Evolutionary conservation across 768 basidiomycete species (phyloP), one percentile per base, ranked within the genome.

Genomic region (Collybia mongolica): DNA sequence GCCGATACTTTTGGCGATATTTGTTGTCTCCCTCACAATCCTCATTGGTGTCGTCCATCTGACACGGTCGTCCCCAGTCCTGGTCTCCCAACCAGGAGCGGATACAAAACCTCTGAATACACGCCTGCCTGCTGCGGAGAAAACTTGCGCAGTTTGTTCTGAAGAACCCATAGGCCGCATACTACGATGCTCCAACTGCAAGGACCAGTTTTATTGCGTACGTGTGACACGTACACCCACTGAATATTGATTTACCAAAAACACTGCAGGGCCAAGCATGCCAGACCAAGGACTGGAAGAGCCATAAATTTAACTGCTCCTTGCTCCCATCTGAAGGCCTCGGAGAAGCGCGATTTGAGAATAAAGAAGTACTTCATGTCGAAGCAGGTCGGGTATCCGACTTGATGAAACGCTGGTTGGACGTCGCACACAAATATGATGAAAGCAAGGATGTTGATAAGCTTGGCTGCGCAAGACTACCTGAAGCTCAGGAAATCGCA

Each of bases 141-240:
- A 36, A 26, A 22, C 38, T 24, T 48, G 46, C 24, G 46, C 23
- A 37, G 46, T 48, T 17, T 48, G 46, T 20, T 24, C 20, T 19
- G 37, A 38, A 24, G 36, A 48, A 39, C 32, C 32, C 26, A 37
- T 37, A 32, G 18, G 24, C 37, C 11, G 37, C 20, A 18, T 36
- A 39, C 35, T 39, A 6, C 46, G 46, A 15, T 48, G 46, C 24
- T 48, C 46, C 1, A 37, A 37, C 15, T 48, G 46, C 46, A 48
- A 48, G 35, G 37, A 48, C 36, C 18, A 19, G 18, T 48, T 48
- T 37, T 48, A 48, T 37, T 48, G 46, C 22, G 46, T 48, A 37
- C 32, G 46, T 48, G 35, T 20, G 22, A 7, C 20, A 48, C 38
- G 26, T 26, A 2, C 2, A 48, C 22, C 15, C 18, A 15, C 4